These are phyloP conservation scores for Pyrenochaeta sp. DNA, from an alignment of 2,329 filamentous ascomycete species.

Conservation along the genomic window DNA sequence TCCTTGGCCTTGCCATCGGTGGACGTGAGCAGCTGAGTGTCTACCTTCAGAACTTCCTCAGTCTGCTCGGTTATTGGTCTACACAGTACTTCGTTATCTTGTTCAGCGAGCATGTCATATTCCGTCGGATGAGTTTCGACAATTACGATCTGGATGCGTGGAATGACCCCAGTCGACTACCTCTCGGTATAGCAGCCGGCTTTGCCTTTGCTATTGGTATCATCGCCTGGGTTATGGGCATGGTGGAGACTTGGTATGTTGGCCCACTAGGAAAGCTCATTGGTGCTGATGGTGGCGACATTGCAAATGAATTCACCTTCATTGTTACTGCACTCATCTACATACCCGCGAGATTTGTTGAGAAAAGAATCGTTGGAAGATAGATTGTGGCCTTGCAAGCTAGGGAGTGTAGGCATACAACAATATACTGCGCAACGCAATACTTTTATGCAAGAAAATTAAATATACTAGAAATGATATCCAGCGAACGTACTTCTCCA, in stretches of 20 bases:
- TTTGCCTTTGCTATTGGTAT: conserved; percentile 51
- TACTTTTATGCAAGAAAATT: no score
- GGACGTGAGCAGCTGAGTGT: conserved; percentile 53
- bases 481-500: no score
- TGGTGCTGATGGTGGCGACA: conserved; percentile 36
- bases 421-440: no score
- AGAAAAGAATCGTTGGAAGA: conserved; percentile 35
- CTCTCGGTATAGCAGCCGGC: conserved; percentile 53
- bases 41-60: conserved; percentile 57
- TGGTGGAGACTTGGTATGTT: conserved; percentile 66
- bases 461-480: no score
- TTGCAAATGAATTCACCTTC: conserved; percentile 40
- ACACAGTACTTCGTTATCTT: conserved; percentile 58
- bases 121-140: conserved; percentile 59
- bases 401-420: no score
- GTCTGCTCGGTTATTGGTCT: conserved; percentile 58
- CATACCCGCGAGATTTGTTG: conserved; percentile 37
- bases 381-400: conserved; percentile 4
- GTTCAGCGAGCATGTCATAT: conserved; percentile 56
- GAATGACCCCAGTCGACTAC: conserved; percentile 55
- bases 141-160: conserved; percentile 58
- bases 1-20: conserved; percentile 54
- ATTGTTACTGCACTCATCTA: conserved; percentile 37
- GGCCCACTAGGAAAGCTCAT: conserved; percentile 48
- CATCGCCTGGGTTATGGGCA: conserved; percentile 62